Evolutionary conservation across 2,329 filamentous ascomycete genomes (phyloP).

Genomic region (Cladosporium sp.): DNA sequence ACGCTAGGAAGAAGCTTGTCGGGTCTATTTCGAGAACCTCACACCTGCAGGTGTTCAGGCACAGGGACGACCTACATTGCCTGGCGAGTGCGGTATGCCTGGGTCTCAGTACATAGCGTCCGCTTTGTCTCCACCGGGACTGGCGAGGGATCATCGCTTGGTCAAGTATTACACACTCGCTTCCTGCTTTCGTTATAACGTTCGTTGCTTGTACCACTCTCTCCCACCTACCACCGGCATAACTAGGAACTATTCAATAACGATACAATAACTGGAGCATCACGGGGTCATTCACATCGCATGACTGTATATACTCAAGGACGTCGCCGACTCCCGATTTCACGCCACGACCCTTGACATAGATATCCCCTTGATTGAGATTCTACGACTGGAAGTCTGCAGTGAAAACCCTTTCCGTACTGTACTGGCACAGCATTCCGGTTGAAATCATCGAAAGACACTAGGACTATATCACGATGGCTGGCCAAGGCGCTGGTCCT

Average conservation of each 20-base stretch:
- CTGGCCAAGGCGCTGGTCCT: conserved; percentile 90
- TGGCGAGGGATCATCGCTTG: conserved; percentile 10
- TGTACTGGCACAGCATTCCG: background rate
- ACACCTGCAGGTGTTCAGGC: conserved; percentile 11
- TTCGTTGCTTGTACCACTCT: conserved; percentile 6
- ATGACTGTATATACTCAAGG: background rate
- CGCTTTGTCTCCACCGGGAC: conserved; percentile 10
- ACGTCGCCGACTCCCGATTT: background rate
- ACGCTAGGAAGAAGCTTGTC: conserved; percentile 12
- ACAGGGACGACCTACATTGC: conserved; percentile 9
- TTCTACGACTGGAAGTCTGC: background rate
- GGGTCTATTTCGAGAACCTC: conserved; percentile 14
- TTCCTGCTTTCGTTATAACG: conserved; percentile 7
- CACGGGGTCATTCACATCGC: background rate
- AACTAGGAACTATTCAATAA: background rate
- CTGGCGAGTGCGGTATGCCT: conserved; percentile 12
- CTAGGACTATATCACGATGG: conserved; percentile 53
- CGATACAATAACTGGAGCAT: background rate
- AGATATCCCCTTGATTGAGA: background rate
- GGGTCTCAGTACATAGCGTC: conserved; percentile 13
- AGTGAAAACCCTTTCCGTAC: background rate
- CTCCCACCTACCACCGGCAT: background rate
- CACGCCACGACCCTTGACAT: background rate
- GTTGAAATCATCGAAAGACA: background rate
- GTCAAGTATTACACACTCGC: conserved; percentile 13